Conservation (phyloP, 148 eudicot species). For the Spergularia bocconei region DNA sequence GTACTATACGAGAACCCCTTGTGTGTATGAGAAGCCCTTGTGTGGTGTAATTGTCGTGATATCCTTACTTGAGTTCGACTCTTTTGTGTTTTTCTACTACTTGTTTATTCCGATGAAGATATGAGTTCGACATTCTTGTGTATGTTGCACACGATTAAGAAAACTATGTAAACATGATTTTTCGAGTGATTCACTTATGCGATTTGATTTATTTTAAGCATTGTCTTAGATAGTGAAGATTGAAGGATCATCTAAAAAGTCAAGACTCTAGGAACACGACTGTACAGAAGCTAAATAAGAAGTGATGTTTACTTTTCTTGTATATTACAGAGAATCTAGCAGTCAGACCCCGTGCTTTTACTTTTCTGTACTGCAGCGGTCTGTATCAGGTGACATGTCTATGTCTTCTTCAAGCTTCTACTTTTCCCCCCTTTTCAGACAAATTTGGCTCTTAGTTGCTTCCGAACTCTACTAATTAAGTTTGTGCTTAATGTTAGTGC, state of each 20-base stretch:
- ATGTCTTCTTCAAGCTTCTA: conserved; percentile 12
- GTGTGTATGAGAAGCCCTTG: not conserved
- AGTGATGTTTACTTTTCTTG: not conserved
- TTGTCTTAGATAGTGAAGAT: not conserved
- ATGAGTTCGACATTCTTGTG: no score
- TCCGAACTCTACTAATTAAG: not conserved
- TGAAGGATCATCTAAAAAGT: not conserved
- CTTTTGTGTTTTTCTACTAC: no score
- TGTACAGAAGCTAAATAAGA: conserved; percentile 5
- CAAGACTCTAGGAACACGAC: conserved; percentile 3
- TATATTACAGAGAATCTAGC: conserved; percentile 13
- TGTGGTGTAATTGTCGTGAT: no score
- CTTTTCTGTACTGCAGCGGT: conserved; percentile 20
- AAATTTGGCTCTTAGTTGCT: conserved; percentile 16
- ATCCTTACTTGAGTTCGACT: no score
- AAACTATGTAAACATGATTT: no score
- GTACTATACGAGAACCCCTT: not conserved
- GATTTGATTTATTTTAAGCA: not conserved
- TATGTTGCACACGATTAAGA: no score
- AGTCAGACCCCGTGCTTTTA: conserved; percentile 34
- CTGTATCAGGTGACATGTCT: conserved; percentile 23
- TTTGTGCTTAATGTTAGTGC: conserved; percentile 5
- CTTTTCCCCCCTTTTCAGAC: conserved; percentile 10
- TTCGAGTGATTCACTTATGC: no score
- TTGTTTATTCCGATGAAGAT: no score